Evolutionary conservation across 2,329 filamentous ascomycete species (phyloP).

Genomic region (Pochonia chlamydosporia): DNA sequence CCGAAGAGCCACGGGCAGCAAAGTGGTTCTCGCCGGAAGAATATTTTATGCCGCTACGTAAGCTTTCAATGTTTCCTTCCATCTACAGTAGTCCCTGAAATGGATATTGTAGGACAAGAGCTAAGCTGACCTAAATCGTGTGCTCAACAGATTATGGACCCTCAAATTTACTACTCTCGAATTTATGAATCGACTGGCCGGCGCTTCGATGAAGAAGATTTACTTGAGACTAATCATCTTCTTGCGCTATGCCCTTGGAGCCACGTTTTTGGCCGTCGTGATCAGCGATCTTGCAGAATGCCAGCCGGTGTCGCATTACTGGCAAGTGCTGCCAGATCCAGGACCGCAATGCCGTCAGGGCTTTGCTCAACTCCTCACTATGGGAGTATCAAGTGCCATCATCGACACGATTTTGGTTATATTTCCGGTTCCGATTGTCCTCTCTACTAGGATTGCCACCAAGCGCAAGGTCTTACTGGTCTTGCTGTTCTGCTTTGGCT

Average conservation of each 20-base stretch:
- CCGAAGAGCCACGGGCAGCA: constrained; percentile 63
- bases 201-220: constrained; percentile 67
- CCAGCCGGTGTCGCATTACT: constrained; percentile 64
- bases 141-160: constrained; percentile 77
- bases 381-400: constrained; percentile 75
- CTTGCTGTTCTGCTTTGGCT: constrained; percentile 71
- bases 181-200: constrained; percentile 79
- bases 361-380: constrained; percentile 76
- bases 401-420: constrained; percentile 79
- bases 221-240: constrained; percentile 63
- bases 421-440: constrained; percentile 81
- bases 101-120: constrained; percentile 4
- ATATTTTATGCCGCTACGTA: constrained; percentile 84
- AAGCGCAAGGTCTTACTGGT: constrained; percentile 74
- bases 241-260: constrained; percentile 64
- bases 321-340: constrained; percentile 75
- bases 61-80: constrained; percentile 26
- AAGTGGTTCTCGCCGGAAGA: constrained; percentile 70
- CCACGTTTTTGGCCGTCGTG: constrained; percentile 72
- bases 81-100: constrained; percentile 1
- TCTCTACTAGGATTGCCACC: constrained; percentile 66
- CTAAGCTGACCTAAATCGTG: no score
- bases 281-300: constrained; percentile 79
- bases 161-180: constrained; percentile 84
- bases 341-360: constrained; percentile 76